phyloP scores from a whole-genome alignment of 306 rosid species.

The Potentilla sterilis region DNA sequence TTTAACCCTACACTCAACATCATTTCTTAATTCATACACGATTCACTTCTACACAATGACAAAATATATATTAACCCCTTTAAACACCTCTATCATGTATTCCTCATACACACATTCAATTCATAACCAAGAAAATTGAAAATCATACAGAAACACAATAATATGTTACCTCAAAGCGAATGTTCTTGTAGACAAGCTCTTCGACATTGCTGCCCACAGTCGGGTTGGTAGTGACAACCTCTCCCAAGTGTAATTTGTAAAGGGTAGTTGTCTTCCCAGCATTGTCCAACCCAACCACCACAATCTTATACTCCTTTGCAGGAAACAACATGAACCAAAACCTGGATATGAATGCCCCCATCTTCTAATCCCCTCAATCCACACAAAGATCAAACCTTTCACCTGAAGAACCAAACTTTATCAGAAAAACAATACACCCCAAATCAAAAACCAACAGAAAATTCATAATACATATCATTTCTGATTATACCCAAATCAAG shows the following conservation, averaged over 20 bases:
- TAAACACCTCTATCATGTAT: not conserved
- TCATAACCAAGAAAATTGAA: not conserved
- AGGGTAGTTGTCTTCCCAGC: conserved; percentile 98
- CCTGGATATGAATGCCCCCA: conserved; percentile 79
- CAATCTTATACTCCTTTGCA: conserved; percentile 89
- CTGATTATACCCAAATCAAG: not conserved
- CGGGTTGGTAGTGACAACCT: conserved; percentile 96
- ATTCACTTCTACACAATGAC: not conserved
- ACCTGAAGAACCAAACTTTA: conserved; percentile 17
- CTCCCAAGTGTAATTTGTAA: conserved; percentile 92
- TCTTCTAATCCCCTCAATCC: conserved; percentile 35
- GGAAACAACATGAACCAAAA: conserved; percentile 96
- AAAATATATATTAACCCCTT: not conserved
- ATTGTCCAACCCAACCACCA: conserved; percentile 93
- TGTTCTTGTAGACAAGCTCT: conserved; percentile 94
- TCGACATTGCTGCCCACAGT: conserved; percentile 98
- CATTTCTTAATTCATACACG: not conserved
- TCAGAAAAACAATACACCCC: conserved; percentile 8
- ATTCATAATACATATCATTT: not conserved
- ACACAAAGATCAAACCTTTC: conserved; percentile 11
- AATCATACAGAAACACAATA: not conserved
- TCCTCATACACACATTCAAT: not conserved
- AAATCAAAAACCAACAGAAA: not conserved
- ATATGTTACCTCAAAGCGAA: conserved; percentile 76
- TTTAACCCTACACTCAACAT: not conserved